Percentiles rank a stretch among this genome's conserved stretches.
Conservation (phyloP, 2,329 filamentous ascomycete genomes). For the Neofusicoccum ribis region DNA sequence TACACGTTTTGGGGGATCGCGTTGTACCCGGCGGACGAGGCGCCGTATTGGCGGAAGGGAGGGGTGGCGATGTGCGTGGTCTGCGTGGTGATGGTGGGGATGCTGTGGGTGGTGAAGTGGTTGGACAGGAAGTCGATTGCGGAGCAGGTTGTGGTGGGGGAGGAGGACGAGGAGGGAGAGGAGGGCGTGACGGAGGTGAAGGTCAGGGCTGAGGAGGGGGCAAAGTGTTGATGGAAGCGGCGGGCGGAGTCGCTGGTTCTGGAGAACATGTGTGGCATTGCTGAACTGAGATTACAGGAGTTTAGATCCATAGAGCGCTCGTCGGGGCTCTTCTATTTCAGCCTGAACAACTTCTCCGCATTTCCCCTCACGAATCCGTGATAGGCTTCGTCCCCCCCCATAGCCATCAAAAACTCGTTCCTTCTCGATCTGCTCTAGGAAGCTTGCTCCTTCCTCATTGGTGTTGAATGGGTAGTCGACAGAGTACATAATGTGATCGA, state of each 20-base stretch:
- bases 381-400: no score
- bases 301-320: no score
- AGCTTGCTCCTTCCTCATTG: no score
- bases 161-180: neutral
- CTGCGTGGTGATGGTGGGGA: slow-evolving; percentile 21
- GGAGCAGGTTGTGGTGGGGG: neutral
- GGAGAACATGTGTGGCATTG: no score
- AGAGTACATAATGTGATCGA: no score
- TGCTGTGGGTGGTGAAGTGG: slow-evolving; percentile 7
- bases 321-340: no score
- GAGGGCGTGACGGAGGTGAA: neutral
- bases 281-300: no score
- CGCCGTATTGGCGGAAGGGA: slow-evolving; percentile 46
- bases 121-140: neutral
- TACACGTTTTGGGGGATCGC: slow-evolving; percentile 50
- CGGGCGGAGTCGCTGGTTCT: neutral
- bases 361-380: no score
- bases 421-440: no score
- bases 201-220: neutral
- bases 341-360: no score
- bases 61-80: slow-evolving; percentile 39
- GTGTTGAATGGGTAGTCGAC: no score
- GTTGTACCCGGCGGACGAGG: slow-evolving; percentile 45
- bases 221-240: neutral
- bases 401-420: no score